phyloP scores from a whole-genome alignment of 2,329 filamentous ascomycete species.

The Dactylellina drechsleri region DNA sequence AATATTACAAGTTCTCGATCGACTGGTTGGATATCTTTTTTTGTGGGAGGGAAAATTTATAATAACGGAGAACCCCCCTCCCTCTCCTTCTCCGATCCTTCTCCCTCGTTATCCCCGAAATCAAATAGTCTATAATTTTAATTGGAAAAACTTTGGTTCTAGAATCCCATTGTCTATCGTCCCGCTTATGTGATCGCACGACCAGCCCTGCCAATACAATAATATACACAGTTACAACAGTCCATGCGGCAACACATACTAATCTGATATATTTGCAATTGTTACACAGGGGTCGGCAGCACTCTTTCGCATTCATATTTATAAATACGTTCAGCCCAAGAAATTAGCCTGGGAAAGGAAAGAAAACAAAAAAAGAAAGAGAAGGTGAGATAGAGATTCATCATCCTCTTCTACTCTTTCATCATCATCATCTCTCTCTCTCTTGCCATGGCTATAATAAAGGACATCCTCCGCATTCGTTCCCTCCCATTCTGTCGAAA shows the following conservation, averaged over 20 bases:
- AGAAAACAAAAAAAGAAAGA: too few species aligned
- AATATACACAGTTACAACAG: too few species aligned
- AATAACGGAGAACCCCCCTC: constrained; percentile 8
- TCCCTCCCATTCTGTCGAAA: constrained; percentile 45
- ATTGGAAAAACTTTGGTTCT: background rate
- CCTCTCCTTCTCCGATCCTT: background rate
- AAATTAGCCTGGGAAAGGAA: constrained; percentile 5
- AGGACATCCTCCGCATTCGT: constrained; percentile 31
- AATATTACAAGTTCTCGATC: too few species aligned
- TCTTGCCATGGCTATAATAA: constrained; percentile 49
- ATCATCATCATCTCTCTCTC: background rate
- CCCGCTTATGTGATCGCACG: constrained; percentile 3
- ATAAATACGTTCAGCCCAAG: constrained; percentile 43
- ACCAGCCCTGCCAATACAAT: constrained; percentile 7
- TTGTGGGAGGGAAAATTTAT: constrained; percentile 23
- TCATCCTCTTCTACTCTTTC: background rate
- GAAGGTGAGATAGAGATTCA: too few species aligned
- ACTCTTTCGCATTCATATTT: constrained; percentile 4
- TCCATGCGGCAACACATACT: too few species aligned
- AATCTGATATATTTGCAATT: constrained; percentile 44
- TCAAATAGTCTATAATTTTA: background rate
- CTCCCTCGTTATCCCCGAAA: background rate
- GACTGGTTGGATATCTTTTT: too few species aligned
- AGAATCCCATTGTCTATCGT: background rate
- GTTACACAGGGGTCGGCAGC: constrained; percentile 23